Base-by-base conservation (phyloP, 805 yeast genomes). In the Tetrapisispora arboricola region DNA sequence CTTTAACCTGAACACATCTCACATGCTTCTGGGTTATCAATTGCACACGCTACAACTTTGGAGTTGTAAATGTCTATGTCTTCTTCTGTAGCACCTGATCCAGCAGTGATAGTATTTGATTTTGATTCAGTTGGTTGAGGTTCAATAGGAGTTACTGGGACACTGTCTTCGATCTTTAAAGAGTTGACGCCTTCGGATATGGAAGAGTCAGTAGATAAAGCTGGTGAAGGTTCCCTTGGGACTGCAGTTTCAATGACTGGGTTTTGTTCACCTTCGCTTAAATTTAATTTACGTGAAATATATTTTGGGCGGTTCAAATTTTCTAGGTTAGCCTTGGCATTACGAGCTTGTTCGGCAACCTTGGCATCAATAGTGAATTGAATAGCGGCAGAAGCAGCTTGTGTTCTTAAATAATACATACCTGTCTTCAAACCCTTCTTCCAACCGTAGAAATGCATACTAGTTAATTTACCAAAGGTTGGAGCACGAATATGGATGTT, bases 391-490 rank as follows among this genome's bases (percentile, higher is more conserved):
- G 95, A 76, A 17, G 98, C 98, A 45, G 97, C 96, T 72, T 85
- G 94, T 10, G 97, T 90, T 66, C 97, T 80, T 63, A 92, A 71
- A 66, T 92, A 92, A 72, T 92, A 92, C 94, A 92, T 90, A 57
- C 98, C 98, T 5, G 98, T 92, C 74, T 92, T 92, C 61, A 92
- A 75, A 46, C 98, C 98, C 70, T 84, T 86, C 71, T 84, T 84
- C 98, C 98, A 92, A 36, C 96, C 97, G 60, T 92, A 90, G 72
- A 92, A 92, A 64, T 92, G 98, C 96, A 92, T 92, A 49, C 92
- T 78, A 6, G 97, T 92, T 59, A 92, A 73, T 64, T 92, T 92
- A 55, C 95, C 94, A 90, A 86, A 84, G 2, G 97, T 87, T 45
- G 96, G 96, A 46, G 79, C 80, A 60, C 75, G 77, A 63, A 92